Base-by-base conservation (phyloP, 768 basidiomycete genomes). In the Mycena galopus region DNA sequence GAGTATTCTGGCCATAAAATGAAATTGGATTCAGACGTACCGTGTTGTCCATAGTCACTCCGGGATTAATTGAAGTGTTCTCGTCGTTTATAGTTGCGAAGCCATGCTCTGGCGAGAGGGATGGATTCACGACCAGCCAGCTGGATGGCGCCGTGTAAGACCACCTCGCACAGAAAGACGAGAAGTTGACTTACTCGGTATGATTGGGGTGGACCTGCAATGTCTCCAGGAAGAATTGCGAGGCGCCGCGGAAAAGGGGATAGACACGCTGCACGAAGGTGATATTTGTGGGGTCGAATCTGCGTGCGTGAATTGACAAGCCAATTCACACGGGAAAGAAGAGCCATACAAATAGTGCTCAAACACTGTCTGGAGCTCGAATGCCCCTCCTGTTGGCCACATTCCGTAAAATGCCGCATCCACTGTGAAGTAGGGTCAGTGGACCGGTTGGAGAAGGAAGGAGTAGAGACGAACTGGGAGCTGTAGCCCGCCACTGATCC, bases 391-490 rank as follows among this genome's bases (percentile, higher is more conserved):
- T 17, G 66, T 65, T 2, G 75, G 75, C 75, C 75, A 76, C 29
- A 73, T 50, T 2, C 75, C 75, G 33, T 75, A 76, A 42, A 72
- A 75, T 14, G 75, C 75, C 33, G 70, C 73, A 33, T 76, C 75
- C 27, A 76, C 72, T 69, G 64, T 50, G 8, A 42, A 19, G 23
- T 25, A 47, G 53, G 32, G 21, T 72, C 61, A 57, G 59, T 62
- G 25, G 11, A 12, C 25, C 4, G 25, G 2, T 11, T 27, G 21
- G 25, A 29, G 2, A 17, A 29, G 44, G 16, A n/a, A 32, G 9
- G 4, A 19, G 11, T 25, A n/a, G 9, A 51, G 23, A 56, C 61
- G 37, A 4, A 69, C 68, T 63, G 30, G 68, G 68, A 4, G 59
- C 60, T 6, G 68, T 69, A 8, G 61, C 61, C 17, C 68, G 59